Conservation (phyloP, 768 basidiomycete species). For the Phanerochaete sordida region DNA sequence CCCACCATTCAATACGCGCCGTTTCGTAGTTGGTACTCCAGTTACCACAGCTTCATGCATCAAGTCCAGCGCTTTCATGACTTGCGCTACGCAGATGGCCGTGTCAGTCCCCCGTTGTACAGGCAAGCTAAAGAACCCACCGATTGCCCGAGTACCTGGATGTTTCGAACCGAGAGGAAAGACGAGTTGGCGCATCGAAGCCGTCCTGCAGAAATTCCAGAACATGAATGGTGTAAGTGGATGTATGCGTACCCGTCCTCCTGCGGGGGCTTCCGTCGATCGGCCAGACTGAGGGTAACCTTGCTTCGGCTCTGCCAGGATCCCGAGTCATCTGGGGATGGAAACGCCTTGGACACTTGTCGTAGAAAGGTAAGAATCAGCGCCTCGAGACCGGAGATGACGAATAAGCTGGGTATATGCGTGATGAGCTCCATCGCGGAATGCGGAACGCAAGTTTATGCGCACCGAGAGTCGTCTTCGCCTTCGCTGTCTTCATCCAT, state of each 20-base stretch:
- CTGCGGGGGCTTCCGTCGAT: slow-evolving; percentile 30
- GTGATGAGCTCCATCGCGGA: not conserved
- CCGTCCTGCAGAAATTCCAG: slow-evolving; percentile 13
- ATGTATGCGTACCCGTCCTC: slow-evolving; percentile 27
- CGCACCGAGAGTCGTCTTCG: not conserved
- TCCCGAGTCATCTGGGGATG: slow-evolving; percentile 1
- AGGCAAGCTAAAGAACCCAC: slow-evolving; percentile 25
- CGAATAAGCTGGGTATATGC: slow-evolving; percentile 10
- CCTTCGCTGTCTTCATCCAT: not conserved
- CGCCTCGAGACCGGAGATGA: slow-evolving; percentile 15
- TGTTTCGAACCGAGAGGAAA: slow-evolving; percentile 36
- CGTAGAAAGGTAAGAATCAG: slow-evolving; percentile 19
- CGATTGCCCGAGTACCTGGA: slow-evolving; percentile 39
- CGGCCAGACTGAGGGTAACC: slow-evolving; percentile 33
- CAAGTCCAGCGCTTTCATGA: slow-evolving; percentile 62
- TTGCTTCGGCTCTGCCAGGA: slow-evolving; percentile 3
- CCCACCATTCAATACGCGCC: slow-evolving; percentile 5
- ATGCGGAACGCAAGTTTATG: no score
- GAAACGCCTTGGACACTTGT: slow-evolving; percentile 17
- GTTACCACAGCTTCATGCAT: slow-evolving; percentile 64
- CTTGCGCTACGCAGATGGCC: slow-evolving; percentile 46
- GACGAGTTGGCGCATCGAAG: slow-evolving; percentile 24
- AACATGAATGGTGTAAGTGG: not conserved
- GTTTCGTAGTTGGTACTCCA: slow-evolving; percentile 38
- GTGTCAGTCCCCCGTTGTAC: not conserved